phyloP scores from a whole-genome alignment of 345 rosid species.

The Triadica sebifera region DNA sequence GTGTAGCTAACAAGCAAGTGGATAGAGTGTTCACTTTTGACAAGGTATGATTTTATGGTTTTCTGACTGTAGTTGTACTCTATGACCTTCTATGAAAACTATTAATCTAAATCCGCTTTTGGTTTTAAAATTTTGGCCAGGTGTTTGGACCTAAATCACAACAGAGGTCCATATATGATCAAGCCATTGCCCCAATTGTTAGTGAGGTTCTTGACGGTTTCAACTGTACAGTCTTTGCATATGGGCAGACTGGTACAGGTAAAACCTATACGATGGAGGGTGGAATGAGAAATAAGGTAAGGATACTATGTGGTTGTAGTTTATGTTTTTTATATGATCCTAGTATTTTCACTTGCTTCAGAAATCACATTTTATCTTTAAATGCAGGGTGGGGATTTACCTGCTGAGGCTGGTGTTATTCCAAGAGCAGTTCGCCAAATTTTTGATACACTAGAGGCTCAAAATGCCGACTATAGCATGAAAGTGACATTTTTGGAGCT shows the following conservation, averaged over 20 bases:
- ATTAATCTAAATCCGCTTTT: not conserved
- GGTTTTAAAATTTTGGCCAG: conserved; percentile 30
- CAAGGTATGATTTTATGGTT: conserved; percentile 43
- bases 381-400: conserved; percentile 75
- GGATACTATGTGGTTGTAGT: not conserved
- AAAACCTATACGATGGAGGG: conserved; percentile 98
- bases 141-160: conserved; percentile 95
- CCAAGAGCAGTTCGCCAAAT: conserved; percentile 89
- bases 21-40: conserved; percentile 83
- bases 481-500: conserved; percentile 89
- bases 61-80: not conserved
- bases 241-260: conserved; percentile 90
- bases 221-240: conserved; percentile 92
- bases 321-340: not conserved
- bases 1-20: conserved; percentile 68
- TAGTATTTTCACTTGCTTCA: not conserved
- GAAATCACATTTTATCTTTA: not conserved
- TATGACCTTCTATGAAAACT: not conserved
- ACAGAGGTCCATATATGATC: conserved; percentile 90
- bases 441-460: conserved; percentile 75
- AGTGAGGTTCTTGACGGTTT: conserved; percentile 92
- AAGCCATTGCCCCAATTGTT: conserved; percentile 79
- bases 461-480: conserved; percentile 88
- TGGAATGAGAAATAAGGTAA: conserved; percentile 85
- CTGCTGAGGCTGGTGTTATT: conserved; percentile 90